These are phyloP conservation scores for Pleoardoris graminearum DNA, from an alignment of 2,329 filamentous ascomycete species.

Conservation along the genomic window DNA sequence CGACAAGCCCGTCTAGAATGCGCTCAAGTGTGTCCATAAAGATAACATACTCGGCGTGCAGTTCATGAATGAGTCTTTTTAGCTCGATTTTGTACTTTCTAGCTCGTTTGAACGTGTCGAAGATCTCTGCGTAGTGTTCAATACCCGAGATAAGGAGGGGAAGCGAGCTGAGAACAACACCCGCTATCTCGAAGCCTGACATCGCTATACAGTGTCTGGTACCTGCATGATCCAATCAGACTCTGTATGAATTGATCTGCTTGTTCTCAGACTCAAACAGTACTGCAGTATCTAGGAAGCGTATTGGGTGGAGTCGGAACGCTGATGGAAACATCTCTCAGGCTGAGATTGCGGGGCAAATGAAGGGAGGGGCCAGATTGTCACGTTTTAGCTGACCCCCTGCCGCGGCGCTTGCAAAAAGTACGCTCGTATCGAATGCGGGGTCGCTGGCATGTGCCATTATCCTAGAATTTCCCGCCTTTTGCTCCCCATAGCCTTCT, in stretches of 20 bases:
- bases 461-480: background rate
- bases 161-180: slow-evolving; percentile 8
- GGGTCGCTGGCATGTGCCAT: background rate
- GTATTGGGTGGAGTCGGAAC: background rate
- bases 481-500: too few relatives aligned
- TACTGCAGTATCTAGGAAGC: too few relatives aligned
- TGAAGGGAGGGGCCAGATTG: background rate
- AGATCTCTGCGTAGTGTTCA: slow-evolving; percentile 7
- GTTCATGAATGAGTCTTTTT: background rate
- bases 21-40: background rate
- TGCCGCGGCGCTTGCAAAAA: background rate
- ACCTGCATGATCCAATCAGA: too few relatives aligned
- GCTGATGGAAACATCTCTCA: background rate
- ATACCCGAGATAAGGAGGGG: slow-evolving; percentile 8
- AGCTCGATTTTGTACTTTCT: background rate
- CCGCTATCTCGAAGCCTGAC: slow-evolving; percentile 10
- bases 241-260: too few relatives aligned
- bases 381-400: background rate
- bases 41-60: background rate
- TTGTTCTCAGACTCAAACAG: too few relatives aligned
- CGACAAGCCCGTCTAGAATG: background rate
- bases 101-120: background rate
- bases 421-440: background rate
- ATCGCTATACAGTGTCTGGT: background rate
- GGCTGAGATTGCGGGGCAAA: background rate